Base-by-base conservation (phyloP, 768 basidiomycete species). In the Pulveroboletus sp. region DNA sequence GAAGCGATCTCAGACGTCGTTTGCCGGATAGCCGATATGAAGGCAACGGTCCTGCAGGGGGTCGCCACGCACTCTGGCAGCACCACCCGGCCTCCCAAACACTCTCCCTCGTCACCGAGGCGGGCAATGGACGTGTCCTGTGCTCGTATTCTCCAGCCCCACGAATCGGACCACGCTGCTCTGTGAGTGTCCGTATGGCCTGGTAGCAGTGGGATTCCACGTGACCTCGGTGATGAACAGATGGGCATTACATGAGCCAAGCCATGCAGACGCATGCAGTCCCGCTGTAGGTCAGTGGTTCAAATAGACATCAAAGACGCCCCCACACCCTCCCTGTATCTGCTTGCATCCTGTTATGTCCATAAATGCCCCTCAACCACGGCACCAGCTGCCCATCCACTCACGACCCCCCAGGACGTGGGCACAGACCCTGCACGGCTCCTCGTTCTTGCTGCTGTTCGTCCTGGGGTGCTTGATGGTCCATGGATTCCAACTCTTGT, bases 401-500 rank as follows among this genome's bases (percentile, higher is more conserved):
- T 59, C 68, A 46, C 80, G 86, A 24, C 79, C 80, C 8, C 69
- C 74, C 1, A 68, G 69, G 43, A 66, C 83, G 53, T 87, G 83
- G 81, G 39, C 51, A 35, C 79, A 78, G 66, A 70, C 63, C 2
- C 43, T 82, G 40, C 62, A 76, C 26, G 82, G 74, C 26, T 30
- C 80, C 5, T 61, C 80, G 24, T 88, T 83, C 65, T 57, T 69
- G 51, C 26, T 82, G 33, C 58, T 83, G 30, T 89, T 90, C 71
- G 67, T 79, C 55, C 54, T 77, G 8, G 89, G 78, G 10, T 83
- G 83, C 59, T 50, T 91, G 30, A 80, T 84, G 71, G 76, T 89
- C 55, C 81, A 91, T 60, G 74, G 70, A 28, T 80, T 81, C 33
- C 93, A 95, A 67, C 76, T 94, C 65, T 57, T 83, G 26, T 71